Evolutionary conservation across 2,329 filamentous ascomycete species (phyloP).

Genomic region (Zymoseptoria tritici): DNA sequence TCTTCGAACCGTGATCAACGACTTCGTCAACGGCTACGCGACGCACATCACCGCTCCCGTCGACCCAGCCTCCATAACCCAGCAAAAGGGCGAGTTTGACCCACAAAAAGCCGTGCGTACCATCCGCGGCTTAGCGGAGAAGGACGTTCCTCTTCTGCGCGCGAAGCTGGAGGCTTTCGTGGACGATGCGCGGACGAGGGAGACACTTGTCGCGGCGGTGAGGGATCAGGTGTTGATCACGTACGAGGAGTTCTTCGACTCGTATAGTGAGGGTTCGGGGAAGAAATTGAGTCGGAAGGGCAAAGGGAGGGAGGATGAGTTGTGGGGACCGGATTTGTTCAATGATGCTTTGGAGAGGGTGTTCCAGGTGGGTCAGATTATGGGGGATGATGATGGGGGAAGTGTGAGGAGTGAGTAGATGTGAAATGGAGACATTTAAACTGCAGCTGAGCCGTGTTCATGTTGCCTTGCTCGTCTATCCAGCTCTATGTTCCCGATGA

Average conservation of each 20-base stretch:
- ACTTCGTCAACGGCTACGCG: constrained; percentile 55
- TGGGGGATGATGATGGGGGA: constrained; percentile 28
- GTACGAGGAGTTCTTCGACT: constrained; percentile 59
- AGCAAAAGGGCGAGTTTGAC: constrained; percentile 18
- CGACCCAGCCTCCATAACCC: constrained; percentile 16
- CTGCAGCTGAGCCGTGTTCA: not conserved
- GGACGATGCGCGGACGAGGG: constrained; percentile 56
- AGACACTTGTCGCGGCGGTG: constrained; percentile 59
- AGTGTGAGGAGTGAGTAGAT: constrained; percentile 16
- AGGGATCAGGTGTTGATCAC: constrained; percentile 55
- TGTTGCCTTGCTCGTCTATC: not conserved
- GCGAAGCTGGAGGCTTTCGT: constrained; percentile 55
- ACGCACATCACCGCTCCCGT: constrained; percentile 48
- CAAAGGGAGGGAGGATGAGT: constrained; percentile 54
- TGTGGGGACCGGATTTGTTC: constrained; percentile 60
- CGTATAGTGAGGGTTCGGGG: constrained; percentile 35
- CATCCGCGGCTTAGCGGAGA: constrained; percentile 49
- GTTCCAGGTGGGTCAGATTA: constrained; percentile 46
- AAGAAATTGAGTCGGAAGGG: constrained; percentile 42
- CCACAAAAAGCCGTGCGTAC: constrained; percentile 31
- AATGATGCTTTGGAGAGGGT: constrained; percentile 53
- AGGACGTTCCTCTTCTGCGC: constrained; percentile 50
- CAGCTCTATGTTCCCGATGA: not conserved
- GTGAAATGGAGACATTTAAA: constrained; percentile 9
- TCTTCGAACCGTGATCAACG: constrained; percentile 56